These are phyloP conservation scores for Linnemannia zychae DNA, from an alignment of 192 early-diverging fungal genomes.

Conservation along the genomic window DNA sequence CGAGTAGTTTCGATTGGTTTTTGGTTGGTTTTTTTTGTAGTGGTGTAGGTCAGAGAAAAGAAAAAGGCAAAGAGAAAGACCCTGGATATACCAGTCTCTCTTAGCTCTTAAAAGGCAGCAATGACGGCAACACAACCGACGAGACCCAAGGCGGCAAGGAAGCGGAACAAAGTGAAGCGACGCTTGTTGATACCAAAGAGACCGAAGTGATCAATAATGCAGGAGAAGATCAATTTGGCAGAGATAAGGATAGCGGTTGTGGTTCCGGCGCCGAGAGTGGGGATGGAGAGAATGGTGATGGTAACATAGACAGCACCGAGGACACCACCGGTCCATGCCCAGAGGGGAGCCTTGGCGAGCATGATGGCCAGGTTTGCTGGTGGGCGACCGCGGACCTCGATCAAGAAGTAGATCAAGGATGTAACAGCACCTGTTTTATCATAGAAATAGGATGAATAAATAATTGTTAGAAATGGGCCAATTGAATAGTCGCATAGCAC, in stretches of 20 bases:
- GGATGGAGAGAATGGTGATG: constrained; percentile 63
- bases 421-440: constrained; percentile 28
- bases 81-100: no score
- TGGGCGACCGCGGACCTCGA: constrained; percentile 45
- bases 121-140: constrained; percentile 63
- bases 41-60: neutral
- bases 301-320: constrained; percentile 62
- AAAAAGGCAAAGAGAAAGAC: neutral
- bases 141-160: constrained; percentile 59
- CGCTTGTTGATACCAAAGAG: constrained; percentile 59
- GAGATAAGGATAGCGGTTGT: constrained; percentile 65
- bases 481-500: neutral
- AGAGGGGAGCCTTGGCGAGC: constrained; percentile 60
- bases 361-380: constrained; percentile 34
- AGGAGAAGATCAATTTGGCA: constrained; percentile 63
- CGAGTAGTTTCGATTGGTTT: no score
- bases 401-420: constrained; percentile 46
- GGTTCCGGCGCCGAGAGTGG: constrained; percentile 65
- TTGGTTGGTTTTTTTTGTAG: neutral
- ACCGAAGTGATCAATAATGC: constrained; percentile 67
- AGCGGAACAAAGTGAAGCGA: constrained; percentile 59
- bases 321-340: constrained; percentile 65
- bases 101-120: constrained; percentile 14
- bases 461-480: neutral
- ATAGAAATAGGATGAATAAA: neutral